These are phyloP conservation scores for Rhododendron ovatum DNA, from an alignment of 148 eudicot species.

Conservation along the genomic window DNA sequence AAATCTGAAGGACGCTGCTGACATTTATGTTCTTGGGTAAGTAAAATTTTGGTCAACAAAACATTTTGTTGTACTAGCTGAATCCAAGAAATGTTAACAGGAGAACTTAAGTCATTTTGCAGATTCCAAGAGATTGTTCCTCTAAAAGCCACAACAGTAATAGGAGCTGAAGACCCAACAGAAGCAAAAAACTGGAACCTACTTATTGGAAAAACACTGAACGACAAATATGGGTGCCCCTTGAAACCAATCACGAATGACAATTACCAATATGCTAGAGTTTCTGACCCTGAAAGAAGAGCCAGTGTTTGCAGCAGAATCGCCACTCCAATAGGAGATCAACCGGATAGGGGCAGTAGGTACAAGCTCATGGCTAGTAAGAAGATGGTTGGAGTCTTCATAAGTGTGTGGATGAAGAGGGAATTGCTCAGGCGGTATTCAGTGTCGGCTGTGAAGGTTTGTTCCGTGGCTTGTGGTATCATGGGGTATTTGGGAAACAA, in stretches of 20 bases:
- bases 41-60: neutral
- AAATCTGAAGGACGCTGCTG: conserved; percentile 51
- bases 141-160: conserved; percentile 37
- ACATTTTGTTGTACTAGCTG: neutral
- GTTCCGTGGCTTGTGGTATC: conserved; percentile 59
- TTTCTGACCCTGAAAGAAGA: conserved; percentile 16
- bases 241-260: conserved; percentile 36
- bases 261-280: conserved; percentile 27
- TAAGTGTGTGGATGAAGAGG: conserved; percentile 60
- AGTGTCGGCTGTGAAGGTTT: conserved; percentile 44
- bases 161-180: conserved; percentile 50
- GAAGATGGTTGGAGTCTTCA: conserved; percentile 73
- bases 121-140: conserved; percentile 72
- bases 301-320: conserved; percentile 7
- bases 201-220: conserved; percentile 68
- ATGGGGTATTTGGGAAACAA: conserved; percentile 71
- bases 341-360: conserved; percentile 20
- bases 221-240: conserved; percentile 68
- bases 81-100: neutral
- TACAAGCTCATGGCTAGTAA: conserved; percentile 63
- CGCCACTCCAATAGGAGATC: conserved; percentile 31
- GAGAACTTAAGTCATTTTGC: neutral
- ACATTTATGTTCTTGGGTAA: conserved; percentile 65
- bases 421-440: conserved; percentile 33
- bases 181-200: conserved; percentile 56